Conservation (phyloP, 2,329 filamentous ascomycete species). For the Trichoderma sp. region DNA sequence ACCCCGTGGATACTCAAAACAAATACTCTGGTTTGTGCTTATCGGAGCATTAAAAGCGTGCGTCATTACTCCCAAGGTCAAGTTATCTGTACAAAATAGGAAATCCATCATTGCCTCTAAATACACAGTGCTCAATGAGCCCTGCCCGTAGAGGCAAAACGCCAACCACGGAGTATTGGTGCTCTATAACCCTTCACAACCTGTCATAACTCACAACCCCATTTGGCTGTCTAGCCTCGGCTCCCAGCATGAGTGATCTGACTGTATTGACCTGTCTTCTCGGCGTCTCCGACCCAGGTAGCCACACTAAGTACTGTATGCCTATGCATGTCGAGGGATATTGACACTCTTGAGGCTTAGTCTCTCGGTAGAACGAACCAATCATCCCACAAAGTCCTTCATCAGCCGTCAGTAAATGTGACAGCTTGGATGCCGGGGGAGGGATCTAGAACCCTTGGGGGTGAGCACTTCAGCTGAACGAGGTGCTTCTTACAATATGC, state of each 20-base stretch:
- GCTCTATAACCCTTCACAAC: not conserved
- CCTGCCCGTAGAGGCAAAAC: not conserved
- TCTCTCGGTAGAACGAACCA: not conserved
- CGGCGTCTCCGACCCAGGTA: conserved; percentile 1
- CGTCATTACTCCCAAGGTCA: not conserved
- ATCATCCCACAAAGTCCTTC: not conserved
- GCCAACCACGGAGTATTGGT: not conserved
- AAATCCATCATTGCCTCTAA: not conserved
- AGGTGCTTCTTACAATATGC: not conserved
- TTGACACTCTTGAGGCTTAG: not conserved
- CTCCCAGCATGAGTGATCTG: not conserved
- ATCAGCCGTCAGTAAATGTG: not conserved
- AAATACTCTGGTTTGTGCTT: not conserved
- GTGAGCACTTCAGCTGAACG: not conserved
- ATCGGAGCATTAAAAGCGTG: not conserved
- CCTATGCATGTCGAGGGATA: not conserved
- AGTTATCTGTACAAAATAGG: not conserved
- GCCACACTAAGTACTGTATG: not conserved
- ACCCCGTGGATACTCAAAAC: not conserved
- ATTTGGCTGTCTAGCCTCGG: not conserved
- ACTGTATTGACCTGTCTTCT: not conserved
- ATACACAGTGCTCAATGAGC: not conserved
- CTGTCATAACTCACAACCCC: not conserved
- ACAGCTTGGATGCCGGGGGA: not conserved
- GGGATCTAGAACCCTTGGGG: not conserved